phyloP scores from a whole-genome alignment of 75 land plant genomes.

The Selaginella moellendorffii region DNA sequence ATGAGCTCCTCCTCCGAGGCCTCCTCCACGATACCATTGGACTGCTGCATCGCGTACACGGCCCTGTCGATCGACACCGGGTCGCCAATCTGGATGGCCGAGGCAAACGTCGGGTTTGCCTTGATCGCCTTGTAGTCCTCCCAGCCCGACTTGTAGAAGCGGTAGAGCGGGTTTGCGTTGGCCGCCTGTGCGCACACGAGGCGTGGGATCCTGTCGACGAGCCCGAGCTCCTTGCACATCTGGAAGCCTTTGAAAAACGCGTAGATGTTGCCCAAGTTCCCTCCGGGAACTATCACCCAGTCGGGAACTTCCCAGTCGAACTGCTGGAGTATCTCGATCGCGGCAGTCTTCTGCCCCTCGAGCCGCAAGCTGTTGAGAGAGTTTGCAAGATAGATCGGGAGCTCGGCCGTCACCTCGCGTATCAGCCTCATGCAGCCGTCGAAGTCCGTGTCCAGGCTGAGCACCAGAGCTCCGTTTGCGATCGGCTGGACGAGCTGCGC shows the following conservation, averaged over 20 bases:
- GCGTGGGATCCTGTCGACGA: constrained; percentile 61
- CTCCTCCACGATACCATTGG: constrained; percentile 81
- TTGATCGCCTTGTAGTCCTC: constrained; percentile 47
- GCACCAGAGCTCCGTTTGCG: constrained; percentile 66
- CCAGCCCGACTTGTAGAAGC: constrained; percentile 63
- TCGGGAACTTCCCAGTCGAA: constrained; percentile 94
- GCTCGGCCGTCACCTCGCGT: constrained; percentile 73
- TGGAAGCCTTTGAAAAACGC: constrained; percentile 84
- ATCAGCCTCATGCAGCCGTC: constrained; percentile 90
- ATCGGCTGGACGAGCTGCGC: constrained; percentile 46
- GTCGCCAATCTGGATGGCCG: constrained; percentile 88
- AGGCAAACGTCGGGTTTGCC: constrained; percentile 63
- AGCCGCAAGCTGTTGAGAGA: constrained; percentile 69
- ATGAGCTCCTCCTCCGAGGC: constrained; percentile 91
- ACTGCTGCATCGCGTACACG: constrained; percentile 48
- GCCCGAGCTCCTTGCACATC: constrained; percentile 77
- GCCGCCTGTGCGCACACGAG: constrained; percentile 91
- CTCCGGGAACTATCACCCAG: constrained; percentile 94
- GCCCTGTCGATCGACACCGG: constrained; percentile 89
- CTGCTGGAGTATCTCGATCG: constrained; percentile 84
- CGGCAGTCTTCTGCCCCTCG: constrained; percentile 77
- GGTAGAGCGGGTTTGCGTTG: constrained; percentile 77
- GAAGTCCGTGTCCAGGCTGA: constrained; percentile 80
- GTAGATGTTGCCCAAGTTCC: constrained; percentile 82
- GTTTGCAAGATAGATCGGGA: constrained; percentile 28